These are phyloP conservation scores for Solanum virginianum DNA, from an alignment of 257 asterid species.

Conservation along the genomic window DNA sequence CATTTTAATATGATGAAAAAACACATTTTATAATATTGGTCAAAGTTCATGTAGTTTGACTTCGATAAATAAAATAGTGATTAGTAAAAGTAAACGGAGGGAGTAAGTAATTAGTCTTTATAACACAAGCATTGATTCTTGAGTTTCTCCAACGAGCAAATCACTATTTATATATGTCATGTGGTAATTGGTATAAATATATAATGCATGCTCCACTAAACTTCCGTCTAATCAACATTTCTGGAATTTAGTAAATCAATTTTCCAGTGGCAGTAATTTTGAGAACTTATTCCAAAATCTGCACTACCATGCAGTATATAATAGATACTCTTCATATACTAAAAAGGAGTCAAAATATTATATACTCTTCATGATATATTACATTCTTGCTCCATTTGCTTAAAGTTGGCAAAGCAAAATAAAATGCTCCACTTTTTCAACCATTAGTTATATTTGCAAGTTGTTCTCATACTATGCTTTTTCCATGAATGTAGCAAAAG, in stretches of 20 bases:
- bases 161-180: too few relatives aligned
- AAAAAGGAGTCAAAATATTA: not conserved
- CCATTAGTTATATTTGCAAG: not conserved
- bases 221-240: too few relatives aligned
- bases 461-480: not conserved
- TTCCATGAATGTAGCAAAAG: not conserved
- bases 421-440: not conserved
- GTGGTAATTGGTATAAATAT: too few relatives aligned
- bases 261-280: not conserved
- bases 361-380: not conserved
- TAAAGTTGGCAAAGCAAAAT: not conserved
- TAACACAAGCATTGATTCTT: too few relatives aligned
- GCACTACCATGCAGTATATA: not conserved
- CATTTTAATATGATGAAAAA: too few relatives aligned
- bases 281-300: not conserved
- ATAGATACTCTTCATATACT: not conserved
- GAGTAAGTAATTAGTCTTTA: too few relatives aligned
- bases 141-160: too few relatives aligned
- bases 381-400: constrained; percentile 5
- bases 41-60: too few relatives aligned
- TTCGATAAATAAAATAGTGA: too few relatives aligned
- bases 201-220: too few relatives aligned
- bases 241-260: not conserved
- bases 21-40: too few relatives aligned
- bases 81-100: too few relatives aligned